These are phyloP conservation scores for Dentipellis sp. DNA, from an alignment of 768 basidiomycete species.

Conservation along the genomic window DNA sequence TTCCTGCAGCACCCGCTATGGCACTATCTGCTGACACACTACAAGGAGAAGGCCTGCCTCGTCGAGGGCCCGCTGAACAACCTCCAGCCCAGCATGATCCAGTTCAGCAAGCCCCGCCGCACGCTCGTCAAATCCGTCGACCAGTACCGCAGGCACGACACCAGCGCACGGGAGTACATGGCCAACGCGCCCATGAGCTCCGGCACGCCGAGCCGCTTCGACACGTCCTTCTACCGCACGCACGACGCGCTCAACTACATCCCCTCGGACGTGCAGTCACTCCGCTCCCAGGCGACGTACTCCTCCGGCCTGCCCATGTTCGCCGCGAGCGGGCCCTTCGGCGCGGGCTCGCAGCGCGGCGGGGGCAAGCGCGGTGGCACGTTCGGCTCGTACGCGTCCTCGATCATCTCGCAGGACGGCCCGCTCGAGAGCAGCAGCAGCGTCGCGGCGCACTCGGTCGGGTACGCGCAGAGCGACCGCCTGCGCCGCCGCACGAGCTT, in stretches of 20 bases:
- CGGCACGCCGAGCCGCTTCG: constrained; percentile 91
- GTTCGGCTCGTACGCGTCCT: constrained; percentile 79
- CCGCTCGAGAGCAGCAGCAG: constrained; percentile 41
- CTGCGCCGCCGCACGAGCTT: constrained; percentile 72
- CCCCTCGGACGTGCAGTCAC: constrained; percentile 90
- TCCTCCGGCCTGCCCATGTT: constrained; percentile 89
- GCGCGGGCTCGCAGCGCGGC: constrained; percentile 55
- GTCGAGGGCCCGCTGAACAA: constrained; percentile 97
- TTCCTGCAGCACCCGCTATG: constrained; percentile 82
- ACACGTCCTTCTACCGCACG: constrained; percentile 90
- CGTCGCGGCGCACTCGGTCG: constrained; percentile 44
- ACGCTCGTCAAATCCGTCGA: constrained; percentile 86
- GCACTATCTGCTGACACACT: constrained; percentile 97
- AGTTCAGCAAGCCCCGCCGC: constrained; percentile 95
- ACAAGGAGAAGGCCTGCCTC: constrained; percentile 90
- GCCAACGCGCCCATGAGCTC: constrained; percentile 33
- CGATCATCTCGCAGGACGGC: constrained; percentile 88
- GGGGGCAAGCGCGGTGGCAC: constrained; percentile 46
- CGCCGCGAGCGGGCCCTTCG: constrained; percentile 56
- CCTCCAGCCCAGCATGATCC: constrained; percentile 96
- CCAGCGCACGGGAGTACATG: constrained; percentile 77
- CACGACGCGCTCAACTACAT: constrained; percentile 93
- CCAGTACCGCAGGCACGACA: constrained; percentile 89
- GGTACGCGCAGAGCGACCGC: constrained; percentile 88
- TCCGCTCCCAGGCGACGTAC: constrained; percentile 94